phyloP scores from a whole-genome alignment of 2,329 filamentous ascomycete species.

The Alternaria dauci region DNA sequence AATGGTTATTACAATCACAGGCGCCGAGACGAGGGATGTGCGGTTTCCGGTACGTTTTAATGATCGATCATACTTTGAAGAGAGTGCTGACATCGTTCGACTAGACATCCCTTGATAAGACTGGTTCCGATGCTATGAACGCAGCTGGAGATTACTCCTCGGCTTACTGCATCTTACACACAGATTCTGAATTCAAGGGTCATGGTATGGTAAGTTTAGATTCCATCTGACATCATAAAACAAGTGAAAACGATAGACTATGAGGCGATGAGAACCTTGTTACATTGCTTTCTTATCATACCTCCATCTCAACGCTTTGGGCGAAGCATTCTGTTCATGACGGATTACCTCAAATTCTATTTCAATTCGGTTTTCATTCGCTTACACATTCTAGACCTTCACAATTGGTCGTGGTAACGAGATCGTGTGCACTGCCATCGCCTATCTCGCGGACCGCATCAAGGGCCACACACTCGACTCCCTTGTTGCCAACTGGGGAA shows the following conservation, averaged over 20 bases:
- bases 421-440: constrained; percentile 86
- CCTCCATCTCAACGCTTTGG: background rate
- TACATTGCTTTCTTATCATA: background rate
- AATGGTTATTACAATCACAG: constrained; percentile 58
- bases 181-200: constrained; percentile 73
- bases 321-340: background rate
- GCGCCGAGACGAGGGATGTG: constrained; percentile 57
- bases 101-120: constrained; percentile 90
- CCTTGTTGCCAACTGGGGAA: constrained; percentile 81
- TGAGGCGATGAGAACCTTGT: background rate
- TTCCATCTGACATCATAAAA: background rate
- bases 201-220: constrained; percentile 78
- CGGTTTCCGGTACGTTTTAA: constrained; percentile 55
- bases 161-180: constrained; percentile 92
- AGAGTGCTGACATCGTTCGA: background rate
- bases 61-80: background rate
- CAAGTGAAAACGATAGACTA: background rate
- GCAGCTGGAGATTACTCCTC: constrained; percentile 90
- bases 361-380: background rate
- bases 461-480: constrained; percentile 77
- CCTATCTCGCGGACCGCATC: constrained; percentile 78
- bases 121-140: constrained; percentile 97
- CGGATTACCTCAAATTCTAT: background rate
- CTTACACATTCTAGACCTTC: constrained; percentile 62
- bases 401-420: constrained; percentile 91